Percentiles rank a stretch among this genome's conserved stretches.
phyloP scores from a whole-genome alignment of 768 basidiomycete species.

The Gloeophyllum trabeum region DNA sequence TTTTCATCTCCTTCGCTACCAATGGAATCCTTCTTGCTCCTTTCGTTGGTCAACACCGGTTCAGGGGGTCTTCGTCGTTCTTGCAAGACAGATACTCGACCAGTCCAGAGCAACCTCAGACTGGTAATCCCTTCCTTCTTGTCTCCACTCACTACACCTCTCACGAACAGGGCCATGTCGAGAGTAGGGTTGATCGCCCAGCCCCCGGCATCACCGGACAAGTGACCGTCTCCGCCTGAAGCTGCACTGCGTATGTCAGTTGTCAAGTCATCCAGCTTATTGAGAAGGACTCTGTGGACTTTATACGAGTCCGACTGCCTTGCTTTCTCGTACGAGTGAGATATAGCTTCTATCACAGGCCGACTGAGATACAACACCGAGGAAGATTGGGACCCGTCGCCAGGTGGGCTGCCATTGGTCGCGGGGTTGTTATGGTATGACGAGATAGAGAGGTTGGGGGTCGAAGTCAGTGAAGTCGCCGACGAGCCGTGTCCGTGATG shows the following conservation, averaged over 20 bases:
- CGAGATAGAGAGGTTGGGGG: slow-evolving; percentile 5
- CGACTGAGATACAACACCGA: slow-evolving; percentile 25
- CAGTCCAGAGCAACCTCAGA: slow-evolving; percentile 22
- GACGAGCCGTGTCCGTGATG: slow-evolving; percentile 12
- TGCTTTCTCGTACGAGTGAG: slow-evolving; percentile 32
- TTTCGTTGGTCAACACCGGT: slow-evolving; percentile 17
- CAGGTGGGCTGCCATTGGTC: slow-evolving; percentile 3
- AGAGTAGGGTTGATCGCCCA: slow-evolving; percentile 32
- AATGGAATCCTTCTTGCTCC: slow-evolving; percentile 23
- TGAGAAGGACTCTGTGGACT: slow-evolving; percentile 50
- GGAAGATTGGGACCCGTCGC: slow-evolving; percentile 1
- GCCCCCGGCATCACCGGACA: slow-evolving; percentile 9
- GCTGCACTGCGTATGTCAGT: slow-evolving; percentile 18
- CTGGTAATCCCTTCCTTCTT: slow-evolving; percentile 21
- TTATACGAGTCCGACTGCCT: slow-evolving; percentile 42
- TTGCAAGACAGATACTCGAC: slow-evolving; percentile 16
- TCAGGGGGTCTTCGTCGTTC: too few relatives aligned
- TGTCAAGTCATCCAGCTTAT: slow-evolving; percentile 44
- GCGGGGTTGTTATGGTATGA: slow-evolving; percentile 7
- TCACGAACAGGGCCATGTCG: slow-evolving; percentile 43
- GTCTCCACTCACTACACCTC: slow-evolving; percentile 22
- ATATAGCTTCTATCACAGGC: slow-evolving; percentile 34
- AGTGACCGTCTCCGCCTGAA: slow-evolving; percentile 3
- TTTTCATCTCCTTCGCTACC: slow-evolving; percentile 20
- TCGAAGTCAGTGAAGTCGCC: neutral